Evolutionary conservation across 148 eudicot species (phyloP), one percentile per base, ranked within the genome.

Genomic region (Camellia granthamiana): DNA sequence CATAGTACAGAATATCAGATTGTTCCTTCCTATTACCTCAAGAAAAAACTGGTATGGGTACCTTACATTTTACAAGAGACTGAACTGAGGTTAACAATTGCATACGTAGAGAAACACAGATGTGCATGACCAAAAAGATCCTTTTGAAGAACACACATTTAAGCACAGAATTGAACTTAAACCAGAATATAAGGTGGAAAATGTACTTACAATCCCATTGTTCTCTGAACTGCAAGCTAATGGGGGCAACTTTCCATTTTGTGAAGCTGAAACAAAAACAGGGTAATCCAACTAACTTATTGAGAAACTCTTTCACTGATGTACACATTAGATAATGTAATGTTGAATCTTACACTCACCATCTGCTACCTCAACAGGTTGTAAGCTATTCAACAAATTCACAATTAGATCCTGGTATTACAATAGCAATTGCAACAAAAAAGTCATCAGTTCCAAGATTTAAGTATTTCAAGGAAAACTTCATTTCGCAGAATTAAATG

Each of bases 351-450:
- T 80, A 56, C 67, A 87, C 98, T 87, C 80, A 96, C 99, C 97
- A 77, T 95, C 92, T 81, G 76, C 85, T 63, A 81, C 86, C 81
- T 91, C 99, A 67, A 87, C 79, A 67, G 81, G 63, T 84, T 92
- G 98, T 86, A 93, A 87, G 90, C 87, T 91, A 85, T 83, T 91
- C 82, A 91, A 73, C 90, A 95, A 86, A 84, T 78, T 91, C 83
- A 83, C 49, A 66, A 96, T 93, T 79, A 93, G 86, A 84, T 96
- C 98, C 99, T 96, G 92, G 43, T 4, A 70, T 75, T n/a, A 54
- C 44, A 59, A 47, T 59, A 75, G 30, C 60, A 59, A 58, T 59
- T 59, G 18, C 51, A 59, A 43, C 19, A 43, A 11, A 14, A 56
- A n/a, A 59, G 77, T 75, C 51, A 42, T 41, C 16, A 8, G 0